Conservation (phyloP, 352 stramenopile species). For the Pythium guiyangense region DNA sequence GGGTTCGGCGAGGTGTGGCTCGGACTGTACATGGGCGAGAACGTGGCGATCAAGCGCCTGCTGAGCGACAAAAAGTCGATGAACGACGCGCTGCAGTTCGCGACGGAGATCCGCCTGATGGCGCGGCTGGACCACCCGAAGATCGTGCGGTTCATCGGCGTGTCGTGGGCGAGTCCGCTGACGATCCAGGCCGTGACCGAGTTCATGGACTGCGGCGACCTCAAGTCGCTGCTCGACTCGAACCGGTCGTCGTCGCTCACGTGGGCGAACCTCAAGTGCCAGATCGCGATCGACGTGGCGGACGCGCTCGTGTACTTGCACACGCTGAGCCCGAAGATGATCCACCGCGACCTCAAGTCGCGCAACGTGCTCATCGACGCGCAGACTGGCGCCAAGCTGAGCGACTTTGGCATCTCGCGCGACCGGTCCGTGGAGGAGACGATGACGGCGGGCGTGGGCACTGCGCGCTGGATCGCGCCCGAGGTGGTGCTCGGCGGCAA, state of each 20-base stretch:
- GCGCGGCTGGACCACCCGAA: conserved; percentile 10
- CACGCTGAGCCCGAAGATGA: conserved; percentile 28
- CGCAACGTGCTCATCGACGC: conserved; percentile 32
- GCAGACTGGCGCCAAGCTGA: conserved; percentile 32
- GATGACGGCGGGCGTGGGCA: conserved; percentile 7
- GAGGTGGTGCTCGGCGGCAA: too few relatives aligned
- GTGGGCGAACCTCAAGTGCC: conserved; percentile 36
- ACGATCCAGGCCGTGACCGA: conserved; percentile 18
- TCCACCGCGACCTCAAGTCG: conserved; percentile 40
- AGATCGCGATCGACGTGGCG: conserved; percentile 38
- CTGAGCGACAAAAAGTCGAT: conserved; percentile 2
- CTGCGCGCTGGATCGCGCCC: conserved; percentile 15
- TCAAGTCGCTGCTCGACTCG: conserved; percentile 10
- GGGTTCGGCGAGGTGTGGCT: conserved; percentile 24
- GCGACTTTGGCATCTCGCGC: conserved; percentile 43
- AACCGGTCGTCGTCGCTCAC: conserved; percentile 24
- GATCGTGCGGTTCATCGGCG: conserved; percentile 17
- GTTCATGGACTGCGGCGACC: conserved; percentile 16
- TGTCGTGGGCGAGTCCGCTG: conserved; percentile 16
- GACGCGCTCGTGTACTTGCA: conserved; percentile 46
- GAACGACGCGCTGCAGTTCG: conserved; percentile 6
- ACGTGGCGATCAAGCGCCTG: conserved; percentile 9
- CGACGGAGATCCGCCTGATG: conserved; percentile 10
- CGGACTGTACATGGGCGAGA: conserved; percentile 9
- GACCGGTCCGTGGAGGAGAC: conserved; percentile 22